phyloP scores from a whole-genome alignment of 2,329 filamentous ascomycete genomes.

The Botryosphaeria dothidea region DNA sequence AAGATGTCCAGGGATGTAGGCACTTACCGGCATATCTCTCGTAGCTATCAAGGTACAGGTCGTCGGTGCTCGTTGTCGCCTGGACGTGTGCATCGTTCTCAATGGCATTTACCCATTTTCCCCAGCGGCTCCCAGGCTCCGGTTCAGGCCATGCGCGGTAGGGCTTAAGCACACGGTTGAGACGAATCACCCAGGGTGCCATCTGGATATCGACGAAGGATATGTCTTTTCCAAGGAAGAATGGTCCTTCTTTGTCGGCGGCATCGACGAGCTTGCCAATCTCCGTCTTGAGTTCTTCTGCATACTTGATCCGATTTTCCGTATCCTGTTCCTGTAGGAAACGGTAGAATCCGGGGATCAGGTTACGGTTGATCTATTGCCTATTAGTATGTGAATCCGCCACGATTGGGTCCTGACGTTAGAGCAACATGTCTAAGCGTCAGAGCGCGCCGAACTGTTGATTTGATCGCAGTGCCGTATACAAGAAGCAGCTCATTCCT shows the following conservation, averaged over 20 bases:
- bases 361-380: conserved; percentile 69
- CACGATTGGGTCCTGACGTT: too few relatives aligned
- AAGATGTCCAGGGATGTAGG: background rate
- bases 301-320: conserved; percentile 59
- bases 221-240: conserved; percentile 62
- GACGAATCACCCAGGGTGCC: conserved; percentile 71
- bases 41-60: conserved; percentile 69
- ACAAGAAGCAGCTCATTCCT: too few relatives aligned
- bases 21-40: conserved; percentile 59
- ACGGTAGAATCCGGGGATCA: conserved; percentile 75
- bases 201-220: conserved; percentile 74
- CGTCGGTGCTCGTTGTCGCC: conserved; percentile 67
- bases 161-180: conserved; percentile 65
- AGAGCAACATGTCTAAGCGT: too few relatives aligned
- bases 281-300: conserved; percentile 63
- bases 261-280: conserved; percentile 64
- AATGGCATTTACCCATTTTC: conserved; percentile 69
- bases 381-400: background rate
- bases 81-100: conserved; percentile 63
- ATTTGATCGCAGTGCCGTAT: too few relatives aligned
- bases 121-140: conserved; percentile 65
- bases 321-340: conserved; percentile 67
- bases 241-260: conserved; percentile 63
- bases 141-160: conserved; percentile 68
- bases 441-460: too few relatives aligned